Percentiles rank a stretch among this genome's conserved stretches.
These are phyloP conservation scores for Alnus glutinosa DNA, from an alignment of 306 rosid genomes.

Conservation along the genomic window DNA sequence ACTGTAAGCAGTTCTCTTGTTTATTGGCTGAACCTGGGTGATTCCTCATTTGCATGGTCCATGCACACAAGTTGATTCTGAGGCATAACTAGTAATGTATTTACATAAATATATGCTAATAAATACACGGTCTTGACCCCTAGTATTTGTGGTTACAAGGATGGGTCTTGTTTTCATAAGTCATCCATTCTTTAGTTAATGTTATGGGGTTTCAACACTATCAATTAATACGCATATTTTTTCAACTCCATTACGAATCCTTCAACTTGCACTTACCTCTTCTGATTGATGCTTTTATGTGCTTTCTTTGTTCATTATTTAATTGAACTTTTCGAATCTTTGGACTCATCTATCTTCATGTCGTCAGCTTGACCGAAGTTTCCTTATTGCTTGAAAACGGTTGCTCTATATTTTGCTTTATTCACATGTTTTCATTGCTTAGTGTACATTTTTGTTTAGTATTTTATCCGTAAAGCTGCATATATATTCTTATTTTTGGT, in stretches of 20 bases:
- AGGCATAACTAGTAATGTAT: background rate
- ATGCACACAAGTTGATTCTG: background rate
- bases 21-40: slow-evolving; percentile 7
- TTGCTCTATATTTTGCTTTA: background rate
- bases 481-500: background rate
- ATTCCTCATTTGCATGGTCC: background rate
- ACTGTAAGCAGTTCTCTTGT: slow-evolving; percentile 56
- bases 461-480: background rate
- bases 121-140: background rate
- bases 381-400: background rate
- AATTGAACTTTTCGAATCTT: background rate
- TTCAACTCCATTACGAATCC: background rate
- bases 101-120: background rate
- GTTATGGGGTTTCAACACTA: background rate
- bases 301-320: background rate
- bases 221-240: background rate
- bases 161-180: background rate
- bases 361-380: background rate
- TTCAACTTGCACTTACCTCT: background rate
- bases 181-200: background rate
- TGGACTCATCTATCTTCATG: background rate
- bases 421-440: background rate
- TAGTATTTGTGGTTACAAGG: background rate
- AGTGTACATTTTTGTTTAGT: background rate
- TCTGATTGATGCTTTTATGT: background rate